Evolutionary conservation across 768 basidiomycete genomes (phyloP).

Genomic region (Rhizopogon vesiculosus): DNA sequence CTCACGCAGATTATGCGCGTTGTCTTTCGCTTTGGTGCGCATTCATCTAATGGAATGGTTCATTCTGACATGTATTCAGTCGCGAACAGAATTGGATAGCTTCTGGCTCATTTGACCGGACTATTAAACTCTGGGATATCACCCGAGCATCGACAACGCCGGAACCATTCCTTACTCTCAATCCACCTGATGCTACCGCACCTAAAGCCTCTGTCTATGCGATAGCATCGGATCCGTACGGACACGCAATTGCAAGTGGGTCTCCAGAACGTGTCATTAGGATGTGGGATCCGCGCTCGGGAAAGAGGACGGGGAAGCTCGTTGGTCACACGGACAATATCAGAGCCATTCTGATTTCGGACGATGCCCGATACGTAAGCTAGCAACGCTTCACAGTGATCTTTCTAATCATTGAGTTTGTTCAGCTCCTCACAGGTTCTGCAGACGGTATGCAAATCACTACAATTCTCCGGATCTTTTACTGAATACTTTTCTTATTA

Average conservation of each 20-base stretch:
- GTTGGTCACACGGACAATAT: slow-evolving; percentile 99
- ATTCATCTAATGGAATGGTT: not conserved
- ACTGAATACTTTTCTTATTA: slow-evolving; percentile 15
- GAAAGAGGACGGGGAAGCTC: slow-evolving; percentile 76
- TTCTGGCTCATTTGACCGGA: slow-evolving; percentile 91
- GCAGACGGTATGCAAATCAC: slow-evolving; percentile 49
- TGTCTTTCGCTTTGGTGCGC: slow-evolving; percentile 70
- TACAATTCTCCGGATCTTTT: not conserved
- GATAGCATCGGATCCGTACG: slow-evolving; percentile 72
- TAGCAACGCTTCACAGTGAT: not conserved
- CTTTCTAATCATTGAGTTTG: not conserved
- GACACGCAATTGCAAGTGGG: slow-evolving; percentile 80
- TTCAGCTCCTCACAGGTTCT: slow-evolving; percentile 76
- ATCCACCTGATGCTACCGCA: slow-evolving; percentile 59
- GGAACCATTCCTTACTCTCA: slow-evolving; percentile 59
- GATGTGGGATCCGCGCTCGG: slow-evolving; percentile 90
- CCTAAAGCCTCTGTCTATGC: slow-evolving; percentile 78
- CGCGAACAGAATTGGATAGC: slow-evolving; percentile 84
- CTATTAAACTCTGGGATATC: slow-evolving; percentile 93
- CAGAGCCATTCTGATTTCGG: slow-evolving; percentile 81
- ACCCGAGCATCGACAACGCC: slow-evolving; percentile 34
- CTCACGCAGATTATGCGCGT: slow-evolving; percentile 83
- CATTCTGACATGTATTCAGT: slow-evolving; percentile 32
- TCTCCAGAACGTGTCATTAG: slow-evolving; percentile 89
- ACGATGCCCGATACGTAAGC: slow-evolving; percentile 87